phyloP scores from a whole-genome alignment of 179 eudicot genomes.

The Amaranthus tricolor region DNA sequence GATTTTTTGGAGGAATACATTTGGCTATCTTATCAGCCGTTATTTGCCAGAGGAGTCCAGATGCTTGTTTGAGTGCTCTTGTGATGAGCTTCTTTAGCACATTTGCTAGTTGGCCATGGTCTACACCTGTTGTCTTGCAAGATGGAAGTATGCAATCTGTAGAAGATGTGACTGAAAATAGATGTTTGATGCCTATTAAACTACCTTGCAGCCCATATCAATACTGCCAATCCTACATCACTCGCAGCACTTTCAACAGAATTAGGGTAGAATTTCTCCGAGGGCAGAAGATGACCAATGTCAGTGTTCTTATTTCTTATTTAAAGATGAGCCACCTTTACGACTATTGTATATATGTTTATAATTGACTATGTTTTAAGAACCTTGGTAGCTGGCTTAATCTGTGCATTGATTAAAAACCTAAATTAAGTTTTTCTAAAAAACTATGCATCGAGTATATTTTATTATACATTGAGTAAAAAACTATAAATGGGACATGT shows the following conservation, averaged over 20 bases:
- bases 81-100: conserved; percentile 40
- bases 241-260: conserved; percentile 46
- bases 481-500: conserved; percentile 39
- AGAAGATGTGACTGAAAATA: conserved; percentile 15
- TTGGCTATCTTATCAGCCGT: conserved; percentile 52
- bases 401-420: too few species aligned
- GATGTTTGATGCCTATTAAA: conserved; percentile 44
- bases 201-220: conserved; percentile 45
- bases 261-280: conserved; percentile 44
- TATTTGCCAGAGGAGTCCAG: conserved; percentile 45
- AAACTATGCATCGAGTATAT: too few species aligned
- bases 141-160: conserved; percentile 30
- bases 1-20: conserved; percentile 60
- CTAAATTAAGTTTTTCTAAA: too few species aligned
- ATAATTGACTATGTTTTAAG: not conserved
- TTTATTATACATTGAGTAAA: too few species aligned
- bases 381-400: not conserved
- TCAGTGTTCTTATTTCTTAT: conserved; percentile 11
- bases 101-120: conserved; percentile 59
- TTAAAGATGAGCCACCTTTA: too few species aligned
- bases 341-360: not conserved
- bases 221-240: conserved; percentile 49
- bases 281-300: conserved; percentile 44
- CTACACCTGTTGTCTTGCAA: conserved; percentile 43
- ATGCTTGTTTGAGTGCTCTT: conserved; percentile 36